A percentile compares a stretch with the other conserved stretches of the same genome.
Conservation (phyloP, 75 land plant species). For the Adiantum capillusveneris region DNA sequence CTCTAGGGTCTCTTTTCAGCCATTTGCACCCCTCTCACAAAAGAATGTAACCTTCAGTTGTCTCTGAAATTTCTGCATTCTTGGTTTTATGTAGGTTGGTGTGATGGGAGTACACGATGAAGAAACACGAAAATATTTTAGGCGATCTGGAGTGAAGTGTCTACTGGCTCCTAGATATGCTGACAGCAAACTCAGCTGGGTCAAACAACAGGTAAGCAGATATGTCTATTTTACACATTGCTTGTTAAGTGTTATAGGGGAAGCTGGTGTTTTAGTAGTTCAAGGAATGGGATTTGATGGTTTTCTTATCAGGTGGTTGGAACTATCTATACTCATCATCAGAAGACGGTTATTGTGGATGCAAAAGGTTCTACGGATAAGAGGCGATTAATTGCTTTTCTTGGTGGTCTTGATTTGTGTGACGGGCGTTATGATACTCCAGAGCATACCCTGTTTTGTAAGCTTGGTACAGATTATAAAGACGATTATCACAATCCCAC, state of each 20-base stretch:
- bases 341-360: slow-evolving; percentile 80
- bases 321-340: slow-evolving; percentile 88
- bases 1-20: too few species aligned
- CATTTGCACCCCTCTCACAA: too few species aligned
- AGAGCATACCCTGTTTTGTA: slow-evolving; percentile 60
- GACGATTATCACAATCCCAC: slow-evolving; percentile 84
- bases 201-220: slow-evolving; percentile 57
- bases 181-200: slow-evolving; percentile 63
- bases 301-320: slow-evolving; percentile 70
- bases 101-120: slow-evolving; percentile 87
- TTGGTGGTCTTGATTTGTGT: slow-evolving; percentile 89
- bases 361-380: slow-evolving; percentile 65
- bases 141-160: slow-evolving; percentile 70
- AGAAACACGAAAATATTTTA: slow-evolving; percentile 69
- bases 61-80: too few species aligned
- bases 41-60: too few species aligned
- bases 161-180: slow-evolving; percentile 78
- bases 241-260: too few species aligned
- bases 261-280: too few species aligned
- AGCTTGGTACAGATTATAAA: slow-evolving; percentile 52
- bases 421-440: slow-evolving; percentile 97
- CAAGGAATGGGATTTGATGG: background rate
- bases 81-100: slow-evolving; percentile 36
- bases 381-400: slow-evolving; percentile 69
- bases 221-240: too few species aligned